These are phyloP conservation scores for Xylaria venustula DNA, from an alignment of 495 filamentous ascomycete species.

Conservation along the genomic window DNA sequence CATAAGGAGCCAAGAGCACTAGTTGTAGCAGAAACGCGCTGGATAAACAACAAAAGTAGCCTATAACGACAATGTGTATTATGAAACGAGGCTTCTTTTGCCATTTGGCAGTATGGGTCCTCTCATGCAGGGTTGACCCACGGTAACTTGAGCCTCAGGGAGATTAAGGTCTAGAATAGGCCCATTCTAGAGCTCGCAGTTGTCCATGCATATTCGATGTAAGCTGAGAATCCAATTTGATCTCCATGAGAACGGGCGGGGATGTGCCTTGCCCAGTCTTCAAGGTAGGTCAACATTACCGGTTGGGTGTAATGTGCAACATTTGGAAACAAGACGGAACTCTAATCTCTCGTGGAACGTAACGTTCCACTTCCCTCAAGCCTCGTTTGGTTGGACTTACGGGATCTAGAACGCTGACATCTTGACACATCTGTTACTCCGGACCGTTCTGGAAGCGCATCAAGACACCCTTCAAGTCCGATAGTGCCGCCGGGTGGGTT, in stretches of 20 bases:
- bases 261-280: too few species aligned
- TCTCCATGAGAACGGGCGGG: too few species aligned
- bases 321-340: too few species aligned
- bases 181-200: background rate
- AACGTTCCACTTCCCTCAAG: background rate
- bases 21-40: background rate
- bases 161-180: background rate
- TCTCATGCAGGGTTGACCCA: background rate
- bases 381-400: background rate
- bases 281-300: too few species aligned
- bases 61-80: background rate
- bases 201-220: background rate
- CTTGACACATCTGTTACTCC: background rate
- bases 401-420: slow-evolving; percentile 4
- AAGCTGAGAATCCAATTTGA: too few species aligned
- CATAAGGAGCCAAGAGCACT: background rate
- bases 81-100: background rate
- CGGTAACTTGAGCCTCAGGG: background rate
- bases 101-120: background rate
- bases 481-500: background rate
- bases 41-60: background rate
- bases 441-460: background rate
- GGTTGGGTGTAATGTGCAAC: too few species aligned
- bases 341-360: background rate
- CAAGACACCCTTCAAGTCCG: background rate